These are phyloP conservation scores for Ilyonectria destructans DNA, from an alignment of 2,329 filamentous ascomycete species.

Conservation along the genomic window DNA sequence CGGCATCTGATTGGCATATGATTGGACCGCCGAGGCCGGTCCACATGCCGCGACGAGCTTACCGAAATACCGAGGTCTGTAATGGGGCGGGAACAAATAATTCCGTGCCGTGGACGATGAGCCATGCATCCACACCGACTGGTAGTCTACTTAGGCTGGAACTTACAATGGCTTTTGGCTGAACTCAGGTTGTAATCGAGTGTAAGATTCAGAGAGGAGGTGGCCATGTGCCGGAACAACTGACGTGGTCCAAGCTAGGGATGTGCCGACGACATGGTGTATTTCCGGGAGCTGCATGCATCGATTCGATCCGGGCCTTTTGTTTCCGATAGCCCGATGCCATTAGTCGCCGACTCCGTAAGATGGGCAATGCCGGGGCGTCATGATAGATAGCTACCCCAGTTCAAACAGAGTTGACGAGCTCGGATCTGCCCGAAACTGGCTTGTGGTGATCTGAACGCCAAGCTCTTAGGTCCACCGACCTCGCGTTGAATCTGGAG, in stretches of 20 bases:
- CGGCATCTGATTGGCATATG: constrained; percentile 9
- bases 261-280: background rate
- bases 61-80: constrained; percentile 18
- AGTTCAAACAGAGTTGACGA: background rate
- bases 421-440: background rate
- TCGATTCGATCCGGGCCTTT: background rate
- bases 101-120: constrained; percentile 6
- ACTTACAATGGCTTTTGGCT: background rate
- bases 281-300: background rate
- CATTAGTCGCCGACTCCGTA: too few relatives aligned
- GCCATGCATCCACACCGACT: background rate
- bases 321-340: background rate
- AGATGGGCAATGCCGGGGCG: background rate
- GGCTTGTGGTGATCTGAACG: background rate
- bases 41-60: constrained; percentile 15
- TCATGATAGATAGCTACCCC: background rate
- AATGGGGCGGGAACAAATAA: constrained; percentile 13
- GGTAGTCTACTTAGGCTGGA: background rate
- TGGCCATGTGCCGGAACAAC: background rate
- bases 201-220: background rate
- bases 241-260: background rate
- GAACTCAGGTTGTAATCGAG: background rate
- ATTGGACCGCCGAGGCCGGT: constrained; percentile 12
- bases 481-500: background rate
- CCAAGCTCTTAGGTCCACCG: background rate